These are phyloP conservation scores for Vararia minispora DNA, from an alignment of 768 basidiomycete genomes.

Conservation along the genomic window DNA sequence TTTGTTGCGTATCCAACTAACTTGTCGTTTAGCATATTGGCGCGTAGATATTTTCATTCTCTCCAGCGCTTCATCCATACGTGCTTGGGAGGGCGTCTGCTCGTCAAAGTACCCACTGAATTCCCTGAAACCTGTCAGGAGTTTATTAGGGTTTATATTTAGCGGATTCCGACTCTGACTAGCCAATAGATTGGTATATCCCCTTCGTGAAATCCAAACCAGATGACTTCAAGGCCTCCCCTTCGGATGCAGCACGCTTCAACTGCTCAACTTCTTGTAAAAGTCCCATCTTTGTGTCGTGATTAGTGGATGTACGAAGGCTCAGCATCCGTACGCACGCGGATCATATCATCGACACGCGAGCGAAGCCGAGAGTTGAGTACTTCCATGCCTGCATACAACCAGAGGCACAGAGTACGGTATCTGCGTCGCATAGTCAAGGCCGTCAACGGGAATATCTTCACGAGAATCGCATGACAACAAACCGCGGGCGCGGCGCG, in stretches of 20 bases:
- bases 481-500: conserved; percentile 23
- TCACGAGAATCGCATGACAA: background rate
- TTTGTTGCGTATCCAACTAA: conserved; percentile 89
- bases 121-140: conserved; percentile 75
- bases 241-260: conserved; percentile 16
- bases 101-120: conserved; percentile 60
- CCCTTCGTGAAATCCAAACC: conserved; percentile 62
- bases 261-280: conserved; percentile 66
- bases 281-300: conserved; percentile 34
- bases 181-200: conserved; percentile 92
- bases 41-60: conserved; percentile 80
- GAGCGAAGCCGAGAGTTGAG: conserved; percentile 61
- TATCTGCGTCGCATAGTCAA: conserved; percentile 40
- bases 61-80: conserved; percentile 47
- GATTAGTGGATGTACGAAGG: background rate
- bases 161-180: conserved; percentile 7
- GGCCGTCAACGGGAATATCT: conserved; percentile 1
- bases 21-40: conserved; percentile 86
- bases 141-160: conserved; percentile 4
- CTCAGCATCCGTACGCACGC: conserved; percentile 34
- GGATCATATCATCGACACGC: conserved; percentile 84
- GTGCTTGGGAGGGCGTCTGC: conserved; percentile 24
- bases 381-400: conserved; percentile 58
- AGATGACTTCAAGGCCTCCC: background rate
- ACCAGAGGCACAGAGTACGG: conserved; percentile 82